Evolutionary conservation across 257 asterid species (phyloP).

Genomic region (Scutellaria barbata): DNA sequence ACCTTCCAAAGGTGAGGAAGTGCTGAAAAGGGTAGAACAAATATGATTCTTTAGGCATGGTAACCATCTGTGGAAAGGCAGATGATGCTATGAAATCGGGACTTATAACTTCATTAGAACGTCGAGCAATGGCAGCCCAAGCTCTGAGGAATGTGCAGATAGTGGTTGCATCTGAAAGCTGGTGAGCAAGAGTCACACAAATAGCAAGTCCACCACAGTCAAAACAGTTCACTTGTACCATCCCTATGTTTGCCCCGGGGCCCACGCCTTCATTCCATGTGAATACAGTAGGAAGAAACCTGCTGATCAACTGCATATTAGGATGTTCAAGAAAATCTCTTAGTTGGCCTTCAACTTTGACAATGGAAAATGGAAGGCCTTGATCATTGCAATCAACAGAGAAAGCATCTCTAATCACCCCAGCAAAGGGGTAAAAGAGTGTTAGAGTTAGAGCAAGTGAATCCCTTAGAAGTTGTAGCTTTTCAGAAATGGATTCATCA

Average conservation of each 20-base stretch:
- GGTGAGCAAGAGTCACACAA: constrained; percentile 15
- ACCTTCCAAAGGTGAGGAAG: constrained; percentile 17
- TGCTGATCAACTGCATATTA: not conserved
- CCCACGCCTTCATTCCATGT: not conserved
- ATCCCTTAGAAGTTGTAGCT: constrained; percentile 7
- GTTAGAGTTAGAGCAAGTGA: constrained; percentile 26
- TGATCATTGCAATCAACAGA: constrained; percentile 28
- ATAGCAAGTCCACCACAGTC: constrained; percentile 35
- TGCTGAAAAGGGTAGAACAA: not conserved
- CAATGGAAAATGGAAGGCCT: constrained; percentile 20
- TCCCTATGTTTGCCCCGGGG: not conserved
- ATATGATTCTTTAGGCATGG: constrained; percentile 1
- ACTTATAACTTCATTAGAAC: not conserved
- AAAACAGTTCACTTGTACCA: constrained; percentile 32
- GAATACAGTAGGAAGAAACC: not conserved
- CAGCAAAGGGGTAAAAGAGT: constrained; percentile 24
- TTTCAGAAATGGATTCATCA: constrained; percentile 1
- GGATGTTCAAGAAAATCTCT: constrained; percentile 21
- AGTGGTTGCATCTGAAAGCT: constrained; percentile 16
- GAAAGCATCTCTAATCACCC: constrained; percentile 15
- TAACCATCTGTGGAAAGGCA: constrained; percentile 4
- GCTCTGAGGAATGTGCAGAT: constrained; percentile 12
- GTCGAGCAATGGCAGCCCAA: constrained; percentile 26
- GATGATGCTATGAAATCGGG: constrained; percentile 18
- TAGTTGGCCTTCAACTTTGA: constrained; percentile 1